phyloP scores from a whole-genome alignment of 139 green algal species.

The Chlorella sp. region DNA sequence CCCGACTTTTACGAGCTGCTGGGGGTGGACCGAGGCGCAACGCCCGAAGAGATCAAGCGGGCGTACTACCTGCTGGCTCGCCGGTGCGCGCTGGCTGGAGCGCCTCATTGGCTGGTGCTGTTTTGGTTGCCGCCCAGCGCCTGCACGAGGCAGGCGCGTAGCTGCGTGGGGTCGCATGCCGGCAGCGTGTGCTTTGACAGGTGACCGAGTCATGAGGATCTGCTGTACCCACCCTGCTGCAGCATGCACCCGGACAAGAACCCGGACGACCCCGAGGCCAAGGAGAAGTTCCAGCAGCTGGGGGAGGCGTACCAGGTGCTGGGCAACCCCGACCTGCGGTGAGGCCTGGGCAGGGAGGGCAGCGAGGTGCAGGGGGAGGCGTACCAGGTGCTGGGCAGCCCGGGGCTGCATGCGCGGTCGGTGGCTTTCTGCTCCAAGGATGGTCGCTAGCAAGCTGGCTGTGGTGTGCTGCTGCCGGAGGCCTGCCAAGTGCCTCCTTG shows the following conservation, averaged over 20 bases:
- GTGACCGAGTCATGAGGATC: too few species aligned
- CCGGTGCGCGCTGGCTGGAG: slow-evolving; percentile 51
- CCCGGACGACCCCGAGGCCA: slow-evolving; percentile 78
- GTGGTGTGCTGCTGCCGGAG: too few species aligned
- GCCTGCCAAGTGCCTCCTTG: too few species aligned
- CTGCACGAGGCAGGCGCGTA: too few species aligned
- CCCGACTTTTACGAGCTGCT: slow-evolving; percentile 77
- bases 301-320: slow-evolving; percentile 78
- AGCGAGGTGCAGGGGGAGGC: too few species aligned
- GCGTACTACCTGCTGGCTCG: slow-evolving; percentile 93
- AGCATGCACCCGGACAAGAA: slow-evolving; percentile 93
- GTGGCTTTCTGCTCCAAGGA: too few species aligned
- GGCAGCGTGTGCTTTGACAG: too few species aligned
- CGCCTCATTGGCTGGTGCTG: too few species aligned
- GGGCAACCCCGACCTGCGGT: slow-evolving; percentile 76
- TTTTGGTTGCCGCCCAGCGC: too few species aligned
- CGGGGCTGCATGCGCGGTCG: slow-evolving; percentile 55
- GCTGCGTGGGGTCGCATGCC: too few species aligned
- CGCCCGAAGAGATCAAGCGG: slow-evolving; percentile 81
- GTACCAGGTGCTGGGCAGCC: slow-evolving; percentile 82
- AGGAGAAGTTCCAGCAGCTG: slow-evolving; percentile 90
- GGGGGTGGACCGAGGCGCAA: slow-evolving; percentile 72
- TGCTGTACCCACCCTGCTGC: neutral
- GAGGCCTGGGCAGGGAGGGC: too few species aligned
- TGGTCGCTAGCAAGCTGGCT: too few species aligned